Percentiles rank a stretch among this genome's conserved stretches.
Evolutionary conservation across 2,329 filamentous ascomycete genomes (phyloP).

Genomic region (Sarocladium kiliense): DNA sequence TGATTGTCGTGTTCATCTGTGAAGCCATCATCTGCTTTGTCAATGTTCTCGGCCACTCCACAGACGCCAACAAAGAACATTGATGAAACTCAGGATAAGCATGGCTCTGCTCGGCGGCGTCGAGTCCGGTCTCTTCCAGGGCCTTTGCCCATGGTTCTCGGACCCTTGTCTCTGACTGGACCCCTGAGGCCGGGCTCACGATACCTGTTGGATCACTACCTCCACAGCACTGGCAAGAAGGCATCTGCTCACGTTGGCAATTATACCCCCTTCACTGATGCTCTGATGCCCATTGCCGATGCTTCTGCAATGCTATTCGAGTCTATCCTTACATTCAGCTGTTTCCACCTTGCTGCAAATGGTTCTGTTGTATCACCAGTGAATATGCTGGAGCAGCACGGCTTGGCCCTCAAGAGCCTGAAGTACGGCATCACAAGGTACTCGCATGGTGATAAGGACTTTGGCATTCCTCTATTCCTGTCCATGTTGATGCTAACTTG

Average conservation of each 20-base stretch:
- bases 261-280: not conserved
- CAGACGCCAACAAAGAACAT: not conserved
- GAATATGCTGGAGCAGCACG: not conserved
- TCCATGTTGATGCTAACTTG: conserved; percentile 4
- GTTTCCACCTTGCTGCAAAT: not conserved
- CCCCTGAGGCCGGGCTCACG: not conserved
- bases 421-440: conserved; percentile 1
- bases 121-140: not conserved
- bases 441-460: not conserved
- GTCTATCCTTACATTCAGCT: not conserved
- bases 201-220: conserved; percentile 1
- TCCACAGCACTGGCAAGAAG: conserved; percentile 4
- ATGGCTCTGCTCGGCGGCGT: not conserved
- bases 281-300: not conserved
- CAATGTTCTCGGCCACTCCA: not conserved
- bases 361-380: not conserved
- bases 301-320: not conserved
- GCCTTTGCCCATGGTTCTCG: not conserved
- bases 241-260: not conserved
- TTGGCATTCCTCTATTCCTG: not conserved
- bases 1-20: not conserved
- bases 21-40: not conserved
- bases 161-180: conserved; percentile 1
- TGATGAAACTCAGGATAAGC: not conserved
- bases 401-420: not conserved